phyloP scores from a whole-genome alignment of 2,329 filamentous ascomycete genomes.

The Neocatenulostroma microsporum region DNA sequence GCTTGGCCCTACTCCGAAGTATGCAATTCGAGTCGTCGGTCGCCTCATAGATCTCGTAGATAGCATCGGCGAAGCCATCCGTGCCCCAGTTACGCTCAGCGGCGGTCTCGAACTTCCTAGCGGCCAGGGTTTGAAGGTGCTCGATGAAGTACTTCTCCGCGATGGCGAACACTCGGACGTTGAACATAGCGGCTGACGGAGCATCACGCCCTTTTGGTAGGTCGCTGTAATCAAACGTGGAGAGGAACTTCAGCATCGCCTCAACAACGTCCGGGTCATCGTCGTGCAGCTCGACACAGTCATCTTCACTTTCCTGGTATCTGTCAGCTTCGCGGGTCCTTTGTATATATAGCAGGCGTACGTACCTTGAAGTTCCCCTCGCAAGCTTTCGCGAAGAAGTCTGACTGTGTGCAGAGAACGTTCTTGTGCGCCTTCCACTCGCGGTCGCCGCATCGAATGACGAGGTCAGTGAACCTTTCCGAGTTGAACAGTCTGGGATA shows the following conservation, averaged over 20 bases:
- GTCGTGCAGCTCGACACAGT: slow-evolving; percentile 6
- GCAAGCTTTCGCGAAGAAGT: slow-evolving; percentile 13
- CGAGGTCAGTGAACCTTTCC: slow-evolving; percentile 14
- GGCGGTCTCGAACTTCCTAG: slow-evolving; percentile 1
- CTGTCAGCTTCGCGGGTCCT: not conserved
- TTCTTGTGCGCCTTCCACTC: slow-evolving; percentile 14
- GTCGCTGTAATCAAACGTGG: slow-evolving; percentile 6
- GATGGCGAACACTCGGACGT: slow-evolving; percentile 7
- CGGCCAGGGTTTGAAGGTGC: slow-evolving; percentile 1
- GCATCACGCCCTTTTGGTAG: too few relatives aligned
- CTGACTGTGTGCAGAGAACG: slow-evolving; percentile 17
- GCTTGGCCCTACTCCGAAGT: not conserved
- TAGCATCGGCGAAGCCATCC: slow-evolving; percentile 3
- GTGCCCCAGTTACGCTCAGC: not conserved
- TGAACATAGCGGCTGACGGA: slow-evolving; percentile 3
- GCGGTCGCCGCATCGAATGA: slow-evolving; percentile 11
- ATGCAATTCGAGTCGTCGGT: not conserved
- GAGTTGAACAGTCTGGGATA: not conserved
- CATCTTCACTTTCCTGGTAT: slow-evolving; percentile 3
- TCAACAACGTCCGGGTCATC: slow-evolving; percentile 4
- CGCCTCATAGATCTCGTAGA: slow-evolving; percentile 1
- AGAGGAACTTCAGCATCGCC: slow-evolving; percentile 7
- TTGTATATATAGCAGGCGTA: not conserved
- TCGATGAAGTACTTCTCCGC: slow-evolving; percentile 11
- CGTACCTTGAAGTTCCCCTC: slow-evolving; percentile 10